A percentile compares a stretch with the other conserved stretches of the same genome.
These are phyloP conservation scores for Hansenula anomala DNA, from an alignment of 1,139 yeast species.

Conservation along the genomic window DNA sequence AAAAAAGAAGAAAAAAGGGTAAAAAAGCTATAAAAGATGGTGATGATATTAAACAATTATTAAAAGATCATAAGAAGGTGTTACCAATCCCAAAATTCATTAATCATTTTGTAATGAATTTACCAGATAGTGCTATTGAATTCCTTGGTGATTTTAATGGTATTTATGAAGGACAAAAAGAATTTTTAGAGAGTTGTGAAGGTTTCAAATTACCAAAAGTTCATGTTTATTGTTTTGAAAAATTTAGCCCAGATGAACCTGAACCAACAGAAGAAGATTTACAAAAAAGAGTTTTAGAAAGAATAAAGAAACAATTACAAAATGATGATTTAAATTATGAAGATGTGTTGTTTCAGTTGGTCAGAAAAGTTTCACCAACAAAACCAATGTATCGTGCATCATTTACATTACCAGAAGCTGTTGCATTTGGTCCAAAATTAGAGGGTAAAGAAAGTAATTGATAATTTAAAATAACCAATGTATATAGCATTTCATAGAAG, in stretches of 20 bases:
- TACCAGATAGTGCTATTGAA: slow-evolving; percentile 91
- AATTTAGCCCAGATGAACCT: slow-evolving; percentile 66
- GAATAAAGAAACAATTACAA: slow-evolving; percentile 51
- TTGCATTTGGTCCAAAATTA: slow-evolving; percentile 46
- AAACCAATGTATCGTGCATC: slow-evolving; percentile 93
- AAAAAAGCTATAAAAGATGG: no score
- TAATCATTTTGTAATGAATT: slow-evolving; percentile 86
- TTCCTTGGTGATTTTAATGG: slow-evolving; percentile 78
- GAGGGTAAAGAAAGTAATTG: neutral
- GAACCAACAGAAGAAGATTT: slow-evolving; percentile 66
- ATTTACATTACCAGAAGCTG: slow-evolving; percentile 70
- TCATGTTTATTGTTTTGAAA: slow-evolving; percentile 92
- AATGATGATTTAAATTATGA: slow-evolving; percentile 42
- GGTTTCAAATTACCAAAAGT: slow-evolving; percentile 66
- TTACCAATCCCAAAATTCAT: slow-evolving; percentile 51
- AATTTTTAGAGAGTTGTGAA: slow-evolving; percentile 31
- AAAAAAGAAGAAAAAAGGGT: slow-evolving; percentile 24
- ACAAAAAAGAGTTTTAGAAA: slow-evolving; percentile 54
- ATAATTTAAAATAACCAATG: no score
- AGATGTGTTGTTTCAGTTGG: slow-evolving; percentile 64
- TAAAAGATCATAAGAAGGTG: no score
- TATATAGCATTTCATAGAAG: neutral
- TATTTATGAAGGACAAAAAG: slow-evolving; percentile 42
- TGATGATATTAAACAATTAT: no score
- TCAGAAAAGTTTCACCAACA: slow-evolving; percentile 92